Evolutionary conservation across 106 monocot genomes (phyloP).

Genomic region (Phalaenopsis aphrodite): DNA sequence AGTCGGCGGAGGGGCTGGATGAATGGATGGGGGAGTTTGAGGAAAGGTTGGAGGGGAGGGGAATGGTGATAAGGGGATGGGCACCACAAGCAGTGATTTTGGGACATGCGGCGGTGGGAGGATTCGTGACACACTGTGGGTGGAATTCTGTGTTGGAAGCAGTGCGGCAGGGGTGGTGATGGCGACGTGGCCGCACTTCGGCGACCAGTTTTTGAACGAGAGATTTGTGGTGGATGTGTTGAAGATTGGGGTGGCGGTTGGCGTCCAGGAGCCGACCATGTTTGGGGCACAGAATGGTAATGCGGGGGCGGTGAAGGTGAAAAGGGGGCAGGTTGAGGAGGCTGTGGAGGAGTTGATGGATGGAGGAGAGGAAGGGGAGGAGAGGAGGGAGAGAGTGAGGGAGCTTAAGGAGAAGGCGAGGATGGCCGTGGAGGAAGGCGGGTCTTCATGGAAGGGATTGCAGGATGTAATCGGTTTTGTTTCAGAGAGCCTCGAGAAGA

Average conservation of each 20-base stretch:
- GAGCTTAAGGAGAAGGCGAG: background rate
- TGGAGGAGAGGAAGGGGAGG: background rate
- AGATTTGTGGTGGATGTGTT: background rate
- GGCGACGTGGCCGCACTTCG: conserved; percentile 1
- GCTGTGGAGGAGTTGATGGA: background rate
- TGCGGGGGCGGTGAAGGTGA: background rate
- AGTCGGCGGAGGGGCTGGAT: background rate
- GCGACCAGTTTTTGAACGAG: conserved; percentile 5
- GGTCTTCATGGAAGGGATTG: background rate
- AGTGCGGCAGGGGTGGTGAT: background rate
- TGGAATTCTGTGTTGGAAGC: conserved; percentile 1
- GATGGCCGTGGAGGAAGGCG: background rate
- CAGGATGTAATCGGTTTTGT: background rate
- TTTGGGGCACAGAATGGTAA: background rate
- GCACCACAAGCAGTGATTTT: background rate
- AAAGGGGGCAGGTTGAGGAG: background rate
- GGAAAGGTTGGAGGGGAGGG: background rate
- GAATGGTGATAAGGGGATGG: conserved; percentile 5
- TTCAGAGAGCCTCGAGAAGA: no score
- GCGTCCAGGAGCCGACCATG: background rate
- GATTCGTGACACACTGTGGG: conserved; percentile 5
- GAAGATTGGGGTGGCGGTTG: background rate
- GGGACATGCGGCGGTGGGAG: background rate
- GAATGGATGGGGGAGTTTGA: background rate
- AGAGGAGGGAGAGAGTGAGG: background rate